Evolutionary conservation across 345 rosid genomes (phyloP), one percentile per base, ranked within the genome.

Genomic region (Acer campestre): DNA sequence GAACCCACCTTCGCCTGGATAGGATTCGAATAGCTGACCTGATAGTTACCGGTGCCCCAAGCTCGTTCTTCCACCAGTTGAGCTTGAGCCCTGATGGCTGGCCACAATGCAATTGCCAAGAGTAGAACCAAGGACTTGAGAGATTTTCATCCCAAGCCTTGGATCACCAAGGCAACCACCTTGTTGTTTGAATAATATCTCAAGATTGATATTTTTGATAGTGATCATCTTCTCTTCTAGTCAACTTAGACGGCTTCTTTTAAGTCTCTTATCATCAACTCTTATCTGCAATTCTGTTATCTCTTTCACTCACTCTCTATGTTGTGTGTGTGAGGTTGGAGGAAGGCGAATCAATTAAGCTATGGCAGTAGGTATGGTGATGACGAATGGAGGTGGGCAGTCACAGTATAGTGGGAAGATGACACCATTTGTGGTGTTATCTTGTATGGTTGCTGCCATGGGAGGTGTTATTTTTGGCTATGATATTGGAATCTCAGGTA

Each of bases 401-500:
- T 82, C n/a, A 22, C 25, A 59, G 62, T 59, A 89, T 79, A 82
- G 82, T 29, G 96, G 92, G 58, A 84, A 77, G 85, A 81, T 91
- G 67, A 94, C 96, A 18, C 61, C 27, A 42, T 91, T 90, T 72
- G 94, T 91, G 44, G 82, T 90, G 17, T 80, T 92, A 7, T 94
- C 97, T 9, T 92, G 97, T 79, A 83, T 90, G 80, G 86, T 91
- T 90, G 98, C 98, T 22, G 93, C 92, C 85, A 92, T 86, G 89
- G 98, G 98, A 75, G 98, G 98, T 38, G 87, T 91, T 61, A 86
- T 94, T 75, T 92, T 92, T 61, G 97, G 98, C 80, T 94, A 92
- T 75, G 98, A 94, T 83, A 88, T 92, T 68, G 98, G 98, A 55
- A 89, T 89, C 74, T 79, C 95, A 78, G 97, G 98, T 93, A 31